Evolutionary conservation across 192 early-diverging fungal species (phyloP).

Genomic region (Mortierella hygrophila): DNA sequence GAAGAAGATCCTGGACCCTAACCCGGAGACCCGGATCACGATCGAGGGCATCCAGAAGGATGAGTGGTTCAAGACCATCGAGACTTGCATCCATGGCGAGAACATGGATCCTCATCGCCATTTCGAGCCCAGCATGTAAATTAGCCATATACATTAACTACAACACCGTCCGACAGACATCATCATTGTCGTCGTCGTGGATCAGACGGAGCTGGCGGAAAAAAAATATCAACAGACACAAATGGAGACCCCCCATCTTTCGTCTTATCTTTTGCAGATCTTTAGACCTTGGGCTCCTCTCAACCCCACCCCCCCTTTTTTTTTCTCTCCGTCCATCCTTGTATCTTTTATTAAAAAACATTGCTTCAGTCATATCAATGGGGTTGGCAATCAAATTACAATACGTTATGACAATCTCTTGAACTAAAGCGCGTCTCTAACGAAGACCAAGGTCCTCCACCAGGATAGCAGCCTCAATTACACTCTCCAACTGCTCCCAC

Average conservation of each 20-base stretch:
- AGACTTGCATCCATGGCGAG: slow-evolving; percentile 66
- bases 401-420: not conserved
- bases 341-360: not conserved
- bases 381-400: not conserved
- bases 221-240: not conserved
- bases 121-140: slow-evolving; percentile 31
- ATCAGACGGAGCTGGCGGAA: not conserved
- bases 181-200: not conserved
- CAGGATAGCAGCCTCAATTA: slow-evolving; percentile 38
- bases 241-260: not conserved
- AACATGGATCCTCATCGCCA: slow-evolving; percentile 56
- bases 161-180: not conserved
- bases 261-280: too few relatives aligned
- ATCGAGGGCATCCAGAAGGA: slow-evolving; percentile 78
- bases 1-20: slow-evolving; percentile 86
- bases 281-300: too few relatives aligned
- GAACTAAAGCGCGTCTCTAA: not conserved
- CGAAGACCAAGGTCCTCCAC: slow-evolving; percentile 35
- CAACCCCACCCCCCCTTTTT: too few relatives aligned
- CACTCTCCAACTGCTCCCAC: slow-evolving; percentile 36
- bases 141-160: not conserved
- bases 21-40: slow-evolving; percentile 75
- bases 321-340: too few relatives aligned
- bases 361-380: not conserved
- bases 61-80: slow-evolving; percentile 82